A percentile compares a stretch with the other conserved stretches of the same genome.
Evolutionary conservation across 257 asterid species (phyloP).

Genomic region (Leonotis leonurus): DNA sequence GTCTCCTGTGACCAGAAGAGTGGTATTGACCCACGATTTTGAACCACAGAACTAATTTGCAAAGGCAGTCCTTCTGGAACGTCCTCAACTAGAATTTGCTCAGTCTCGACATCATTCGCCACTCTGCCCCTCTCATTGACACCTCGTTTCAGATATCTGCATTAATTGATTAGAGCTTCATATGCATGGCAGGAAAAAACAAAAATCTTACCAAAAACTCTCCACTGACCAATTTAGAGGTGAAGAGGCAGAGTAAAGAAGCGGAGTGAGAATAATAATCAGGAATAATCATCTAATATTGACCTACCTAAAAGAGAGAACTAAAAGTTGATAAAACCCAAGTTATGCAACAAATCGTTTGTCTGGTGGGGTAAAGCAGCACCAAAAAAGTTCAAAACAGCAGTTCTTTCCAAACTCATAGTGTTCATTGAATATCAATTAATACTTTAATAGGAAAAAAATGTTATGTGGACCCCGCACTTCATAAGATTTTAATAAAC

Average conservation of each 20-base stretch:
- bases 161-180: slow-evolving; percentile 14
- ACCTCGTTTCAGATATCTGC: slow-evolving; percentile 92
- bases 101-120: slow-evolving; percentile 97
- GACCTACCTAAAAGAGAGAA: background rate
- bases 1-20: slow-evolving; percentile 98
- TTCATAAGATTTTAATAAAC: background rate
- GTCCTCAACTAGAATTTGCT: slow-evolving; percentile 78
- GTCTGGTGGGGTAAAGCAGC: background rate
- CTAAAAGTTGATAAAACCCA: background rate
- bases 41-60: slow-evolving; percentile 87
- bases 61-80: slow-evolving; percentile 60
- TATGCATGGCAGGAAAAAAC: background rate
- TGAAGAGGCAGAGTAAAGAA: background rate
- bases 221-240: background rate
- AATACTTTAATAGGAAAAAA: no score
- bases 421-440: background rate
- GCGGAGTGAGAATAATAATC: background rate
- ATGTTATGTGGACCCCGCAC: background rate
- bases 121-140: slow-evolving; percentile 86
- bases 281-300: background rate
- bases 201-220: slow-evolving; percentile 3
- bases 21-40: slow-evolving; percentile 97
- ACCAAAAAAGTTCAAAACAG: background rate
- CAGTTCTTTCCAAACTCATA: background rate
- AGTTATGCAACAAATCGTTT: background rate